phyloP scores from a whole-genome alignment of 2,329 filamentous ascomycete species.

The Neopestalotiopsis rosae region DNA sequence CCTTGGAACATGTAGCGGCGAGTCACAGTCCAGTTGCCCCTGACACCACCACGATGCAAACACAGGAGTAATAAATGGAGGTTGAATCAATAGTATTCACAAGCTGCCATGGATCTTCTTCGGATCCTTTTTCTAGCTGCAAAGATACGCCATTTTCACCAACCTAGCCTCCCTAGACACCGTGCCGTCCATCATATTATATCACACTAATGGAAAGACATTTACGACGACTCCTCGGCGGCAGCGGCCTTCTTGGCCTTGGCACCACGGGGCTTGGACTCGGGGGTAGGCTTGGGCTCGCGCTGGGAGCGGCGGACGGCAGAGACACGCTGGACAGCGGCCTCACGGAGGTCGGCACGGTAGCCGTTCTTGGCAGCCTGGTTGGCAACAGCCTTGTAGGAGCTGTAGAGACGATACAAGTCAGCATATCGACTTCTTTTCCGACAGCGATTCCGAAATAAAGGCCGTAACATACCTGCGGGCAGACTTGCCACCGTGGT shows the following conservation, averaged over 20 bases:
- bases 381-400: slow-evolving; percentile 88
- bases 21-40: background rate
- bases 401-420: slow-evolving; percentile 55
- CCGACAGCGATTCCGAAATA: background rate
- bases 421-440: slow-evolving; percentile 14
- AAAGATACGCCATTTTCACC: slow-evolving; percentile 11
- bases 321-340: slow-evolving; percentile 84
- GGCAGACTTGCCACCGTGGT: slow-evolving; percentile 73
- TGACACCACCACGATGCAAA: background rate
- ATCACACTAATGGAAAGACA: slow-evolving; percentile 5
- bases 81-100: slow-evolving; percentile 13
- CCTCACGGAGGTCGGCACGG: slow-evolving; percentile 77
- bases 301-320: slow-evolving; percentile 82
- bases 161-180: slow-evolving; percentile 6
- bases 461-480: slow-evolving; percentile 67
- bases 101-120: slow-evolving; percentile 5
- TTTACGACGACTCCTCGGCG: slow-evolving; percentile 47
- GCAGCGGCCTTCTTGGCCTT: slow-evolving; percentile 79
- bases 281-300: slow-evolving; percentile 75
- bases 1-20: background rate
- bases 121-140: slow-evolving; percentile 4
- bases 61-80: background rate
- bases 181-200: slow-evolving; percentile 19
- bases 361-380: slow-evolving; percentile 84
- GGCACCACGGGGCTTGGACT: slow-evolving; percentile 77